Evolutionary conservation across 2,329 filamentous ascomycete species (phyloP).

Genomic region (Phaeosphaeria sp.): DNA sequence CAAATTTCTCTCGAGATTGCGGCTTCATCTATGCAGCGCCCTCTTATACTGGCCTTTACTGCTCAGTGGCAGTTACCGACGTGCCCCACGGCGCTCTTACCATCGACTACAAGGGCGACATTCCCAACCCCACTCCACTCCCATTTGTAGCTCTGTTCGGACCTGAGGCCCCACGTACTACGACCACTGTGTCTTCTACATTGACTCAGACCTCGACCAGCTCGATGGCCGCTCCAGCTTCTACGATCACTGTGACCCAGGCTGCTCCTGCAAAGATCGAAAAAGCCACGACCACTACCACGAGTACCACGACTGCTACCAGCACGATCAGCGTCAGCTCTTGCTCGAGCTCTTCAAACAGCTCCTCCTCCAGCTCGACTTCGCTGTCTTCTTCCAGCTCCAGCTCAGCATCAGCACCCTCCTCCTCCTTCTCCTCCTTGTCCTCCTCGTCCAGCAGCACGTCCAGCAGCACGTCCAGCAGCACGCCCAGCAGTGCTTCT

Average conservation of each 20-base stretch:
- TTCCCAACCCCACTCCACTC: not conserved
- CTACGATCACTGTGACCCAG: not conserved
- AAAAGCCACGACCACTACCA: not conserved
- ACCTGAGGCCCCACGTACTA: constrained; percentile 2
- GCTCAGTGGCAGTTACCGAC: constrained; percentile 3
- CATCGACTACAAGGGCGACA: constrained; percentile 2
- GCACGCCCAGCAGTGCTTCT: not conserved
- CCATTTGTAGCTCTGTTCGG: constrained; percentile 14
- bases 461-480: too few relatives aligned
- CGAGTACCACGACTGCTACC: not conserved
- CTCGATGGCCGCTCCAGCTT: not conserved
- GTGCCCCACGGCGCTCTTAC: constrained; percentile 12
- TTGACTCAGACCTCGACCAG: constrained; percentile 2
- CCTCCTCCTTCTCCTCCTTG: constrained; percentile 1
- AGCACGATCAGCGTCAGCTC: constrained; percentile 3
- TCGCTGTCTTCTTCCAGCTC: not conserved
- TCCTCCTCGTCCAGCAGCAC: not conserved
- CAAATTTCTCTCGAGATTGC: constrained; percentile 11
- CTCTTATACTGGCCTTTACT: constrained; percentile 6
- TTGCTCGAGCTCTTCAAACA: constrained; percentile 3
- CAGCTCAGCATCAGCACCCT: not conserved
- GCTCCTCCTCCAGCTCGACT: not conserved
- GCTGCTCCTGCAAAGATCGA: not conserved
- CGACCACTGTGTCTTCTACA: constrained; percentile 1
- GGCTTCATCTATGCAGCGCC: constrained; percentile 2